phyloP scores from a whole-genome alignment of 805 yeast genomes.

The Metschnikowia similis region DNA sequence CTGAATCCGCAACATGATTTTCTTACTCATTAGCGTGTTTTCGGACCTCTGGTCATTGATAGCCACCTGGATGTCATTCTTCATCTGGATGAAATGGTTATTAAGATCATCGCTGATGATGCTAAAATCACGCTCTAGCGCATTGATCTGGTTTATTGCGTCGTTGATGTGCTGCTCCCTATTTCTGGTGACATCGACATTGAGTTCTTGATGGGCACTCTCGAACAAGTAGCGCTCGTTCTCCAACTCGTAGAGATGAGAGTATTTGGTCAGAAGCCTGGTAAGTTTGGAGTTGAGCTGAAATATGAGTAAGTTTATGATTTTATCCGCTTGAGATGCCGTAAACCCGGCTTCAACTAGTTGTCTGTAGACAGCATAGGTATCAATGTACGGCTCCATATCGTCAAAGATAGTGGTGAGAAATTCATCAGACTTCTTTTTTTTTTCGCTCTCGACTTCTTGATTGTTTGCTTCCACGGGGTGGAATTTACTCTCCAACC shows the following conservation, averaged over 20 bases:
- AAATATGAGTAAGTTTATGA: conserved; percentile 47
- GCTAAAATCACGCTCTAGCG: conserved; percentile 67
- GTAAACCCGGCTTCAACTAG: conserved; percentile 57
- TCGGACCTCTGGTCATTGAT: conserved; percentile 83
- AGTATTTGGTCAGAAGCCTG: conserved; percentile 44
- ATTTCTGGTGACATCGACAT: conserved; percentile 70
- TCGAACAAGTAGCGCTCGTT: conserved; percentile 86
- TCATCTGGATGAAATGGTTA: conserved; percentile 50
- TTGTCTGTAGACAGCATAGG: conserved; percentile 50
- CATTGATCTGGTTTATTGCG: conserved; percentile 60
- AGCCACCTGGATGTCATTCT: conserved; percentile 77
- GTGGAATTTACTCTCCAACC: neutral
- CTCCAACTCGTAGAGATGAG: conserved; percentile 66
- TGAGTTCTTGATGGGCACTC: conserved; percentile 84
- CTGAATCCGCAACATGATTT: conserved; percentile 65
- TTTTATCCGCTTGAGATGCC: conserved; percentile 53
- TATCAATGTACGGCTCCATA: conserved; percentile 43
- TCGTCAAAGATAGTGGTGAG: conserved; percentile 57
- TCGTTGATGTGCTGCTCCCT: conserved; percentile 69
- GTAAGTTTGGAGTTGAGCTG: conserved; percentile 40
- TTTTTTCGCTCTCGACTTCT: conserved; percentile 4
- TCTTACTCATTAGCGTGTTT: conserved; percentile 69
- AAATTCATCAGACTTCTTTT: conserved; percentile 20
- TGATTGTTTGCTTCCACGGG: neutral
- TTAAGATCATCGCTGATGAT: conserved; percentile 73